phyloP scores from a whole-genome alignment of 352 stramenopile genomes.

The Ophiocytium majus region DNA sequence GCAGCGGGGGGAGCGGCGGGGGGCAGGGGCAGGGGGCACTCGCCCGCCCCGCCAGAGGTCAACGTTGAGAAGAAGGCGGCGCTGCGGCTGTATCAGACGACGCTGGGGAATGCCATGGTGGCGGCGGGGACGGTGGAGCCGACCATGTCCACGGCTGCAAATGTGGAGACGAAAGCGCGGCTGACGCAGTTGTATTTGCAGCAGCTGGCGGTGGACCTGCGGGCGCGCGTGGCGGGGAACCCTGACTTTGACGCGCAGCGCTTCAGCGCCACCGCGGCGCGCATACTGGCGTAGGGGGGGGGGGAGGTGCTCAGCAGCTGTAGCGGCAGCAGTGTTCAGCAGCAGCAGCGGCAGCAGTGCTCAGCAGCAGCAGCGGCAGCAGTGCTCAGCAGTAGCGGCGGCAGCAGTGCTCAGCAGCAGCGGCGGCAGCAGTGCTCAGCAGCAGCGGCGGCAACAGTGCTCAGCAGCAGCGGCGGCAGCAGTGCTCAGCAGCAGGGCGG shows the following conservation, averaged over 20 bases:
- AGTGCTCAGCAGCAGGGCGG: too few species aligned
- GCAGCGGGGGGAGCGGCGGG: neutral
- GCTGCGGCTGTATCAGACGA: slow-evolving; percentile 6
- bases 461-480: too few species aligned
- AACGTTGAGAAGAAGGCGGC: slow-evolving; percentile 20
- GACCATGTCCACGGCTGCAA: neutral
- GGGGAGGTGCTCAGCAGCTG: too few species aligned
- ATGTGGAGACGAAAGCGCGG: neutral
- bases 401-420: too few species aligned
- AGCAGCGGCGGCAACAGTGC: too few species aligned
- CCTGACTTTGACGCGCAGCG: neutral
- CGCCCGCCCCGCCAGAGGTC: neutral
- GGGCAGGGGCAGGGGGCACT: neutral
- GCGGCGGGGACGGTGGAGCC: slow-evolving; percentile 3
- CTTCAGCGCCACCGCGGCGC: neutral
- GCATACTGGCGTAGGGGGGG: slow-evolving; percentile 15
- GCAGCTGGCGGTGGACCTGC: slow-evolving; percentile 1
- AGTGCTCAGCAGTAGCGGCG: too few species aligned
- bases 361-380: too few species aligned
- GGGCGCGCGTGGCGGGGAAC: neutral
- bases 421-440: too few species aligned
- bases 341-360: too few species aligned
- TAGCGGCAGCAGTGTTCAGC: too few species aligned
- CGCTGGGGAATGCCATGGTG: neutral
- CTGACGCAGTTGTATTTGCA: neutral